phyloP scores from a whole-genome alignment of 192 early-diverging fungal genomes.

The Endogone sp. region DNA sequence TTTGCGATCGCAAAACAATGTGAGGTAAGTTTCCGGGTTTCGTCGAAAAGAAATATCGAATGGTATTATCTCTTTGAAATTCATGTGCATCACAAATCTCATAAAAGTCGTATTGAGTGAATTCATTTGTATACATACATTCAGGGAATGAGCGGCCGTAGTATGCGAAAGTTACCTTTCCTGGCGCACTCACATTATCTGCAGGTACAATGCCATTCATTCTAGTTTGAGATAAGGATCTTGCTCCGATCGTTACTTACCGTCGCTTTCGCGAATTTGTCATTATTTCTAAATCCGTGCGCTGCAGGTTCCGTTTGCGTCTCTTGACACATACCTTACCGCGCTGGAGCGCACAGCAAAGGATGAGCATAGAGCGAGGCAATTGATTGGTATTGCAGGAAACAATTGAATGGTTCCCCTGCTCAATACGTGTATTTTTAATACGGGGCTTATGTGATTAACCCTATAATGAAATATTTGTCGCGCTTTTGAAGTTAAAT shows the following conservation, averaged over 20 bases:
- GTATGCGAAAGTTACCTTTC: slow-evolving; percentile 52
- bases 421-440: no score
- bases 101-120: no score
- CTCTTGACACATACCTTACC: slow-evolving; percentile 9
- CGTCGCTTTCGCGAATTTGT: not conserved
- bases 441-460: no score
- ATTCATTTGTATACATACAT: no score
- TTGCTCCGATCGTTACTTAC: no score
- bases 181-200: slow-evolving; percentile 48
- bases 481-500: no score
- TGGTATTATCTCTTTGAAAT: not conserved
- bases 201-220: slow-evolving; percentile 15
- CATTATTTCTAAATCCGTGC: not conserved
- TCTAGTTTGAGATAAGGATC: not conserved
- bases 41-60: not conserved
- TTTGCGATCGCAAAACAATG: slow-evolving; percentile 24
- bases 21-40: slow-evolving; percentile 1
- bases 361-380: slow-evolving; percentile 6
- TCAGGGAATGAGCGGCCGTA: slow-evolving; percentile 41
- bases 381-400: no score
- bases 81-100: no score
- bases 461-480: no score
- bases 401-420: no score
- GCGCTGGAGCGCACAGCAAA: slow-evolving; percentile 9
- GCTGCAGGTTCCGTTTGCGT: not conserved